Base-by-base conservation (phyloP, 148 eudicot genomes). In the Amaranthus hypochondriacus region DNA sequence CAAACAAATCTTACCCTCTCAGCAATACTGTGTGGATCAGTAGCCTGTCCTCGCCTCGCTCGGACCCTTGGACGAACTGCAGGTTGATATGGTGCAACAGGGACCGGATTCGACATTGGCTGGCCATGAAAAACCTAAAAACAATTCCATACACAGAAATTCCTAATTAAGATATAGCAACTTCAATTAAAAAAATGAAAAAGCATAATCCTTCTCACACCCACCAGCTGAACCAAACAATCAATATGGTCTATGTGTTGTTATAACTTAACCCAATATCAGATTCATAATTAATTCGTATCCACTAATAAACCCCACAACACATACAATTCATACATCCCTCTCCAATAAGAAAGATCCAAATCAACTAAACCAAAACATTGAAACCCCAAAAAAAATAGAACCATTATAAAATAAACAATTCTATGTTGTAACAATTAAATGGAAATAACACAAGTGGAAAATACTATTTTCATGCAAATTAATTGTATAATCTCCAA, bases 1-100 rank as follows among this genome's bases (percentile, higher is more conserved):
- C 11, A 5, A 18, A 21, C 62, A 62, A 69, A 62, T 9, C 86
- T 79, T 86, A 89, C 94, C 85, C 94, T 81, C 76, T 89, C 94
- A 55, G 94, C 94, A 73, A 89, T 89, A 83, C 94, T 89, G 75
- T 89, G 94, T 50, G 94, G 94, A 79, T 89, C 94, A 50, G 94
- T 89, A 15, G 94, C 94, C 82, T 89, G 94, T 52, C 94, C 94
- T 84, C 94, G 83, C 73, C 89, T 81, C 10, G 91, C 94, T 72
- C 94, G 80, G 52, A 87, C 89, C 72, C 94, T 87, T 4, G 87
- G 91, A 12, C 91, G 85, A 78, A 81, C 81, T 6, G 86, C 73
- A 60, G 91, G 89, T 76, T 84, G 95, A 80, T 87, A 84, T 6
- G 92, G 85, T 14, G 75, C 76, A 12, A 75, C 77, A 66, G 90